phyloP scores from a whole-genome alignment of 768 basidiomycete genomes.

The Tulasnella calospora region DNA sequence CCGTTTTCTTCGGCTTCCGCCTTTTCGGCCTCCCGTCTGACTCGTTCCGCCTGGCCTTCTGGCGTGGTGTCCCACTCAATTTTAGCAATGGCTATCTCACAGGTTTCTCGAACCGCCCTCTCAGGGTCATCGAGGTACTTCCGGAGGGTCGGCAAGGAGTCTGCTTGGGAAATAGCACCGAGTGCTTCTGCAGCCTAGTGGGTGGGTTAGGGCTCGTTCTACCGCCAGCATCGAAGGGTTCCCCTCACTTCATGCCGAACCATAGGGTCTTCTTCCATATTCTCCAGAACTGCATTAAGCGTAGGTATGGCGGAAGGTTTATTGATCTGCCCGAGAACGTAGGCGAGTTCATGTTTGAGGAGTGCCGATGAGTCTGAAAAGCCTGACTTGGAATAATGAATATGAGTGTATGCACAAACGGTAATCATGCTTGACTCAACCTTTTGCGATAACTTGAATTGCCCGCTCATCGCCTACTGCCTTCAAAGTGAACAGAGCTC shows the following conservation, averaged over 20 bases:
- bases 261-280: constrained; percentile 81
- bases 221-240: background rate
- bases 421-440: constrained; percentile 40
- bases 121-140: constrained; percentile 68
- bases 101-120: constrained; percentile 83
- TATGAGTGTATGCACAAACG: background rate
- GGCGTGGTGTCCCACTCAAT: constrained; percentile 72
- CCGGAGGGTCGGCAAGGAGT: constrained; percentile 62
- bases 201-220: background rate
- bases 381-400: constrained; percentile 44
- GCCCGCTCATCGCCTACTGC: constrained; percentile 65
- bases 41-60: constrained; percentile 31
- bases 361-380: constrained; percentile 83
- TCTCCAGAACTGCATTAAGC: constrained; percentile 68
- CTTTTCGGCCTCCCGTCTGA: constrained; percentile 35
- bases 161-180: constrained; percentile 76
- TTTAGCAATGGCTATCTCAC: constrained; percentile 93
- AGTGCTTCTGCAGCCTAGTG: constrained; percentile 93
- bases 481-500: constrained; percentile 90
- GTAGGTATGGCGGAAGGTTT: constrained; percentile 65
- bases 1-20: constrained; percentile 32
- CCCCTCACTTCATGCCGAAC: constrained; percentile 84
- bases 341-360: constrained; percentile 95
- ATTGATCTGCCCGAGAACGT: constrained; percentile 91
- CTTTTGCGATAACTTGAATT: constrained; percentile 78